Evolutionary conservation across 305 asterid genomes (phyloP), one percentile per base, ranked within the genome.

Genomic region (Rubia tinctorum): DNA sequence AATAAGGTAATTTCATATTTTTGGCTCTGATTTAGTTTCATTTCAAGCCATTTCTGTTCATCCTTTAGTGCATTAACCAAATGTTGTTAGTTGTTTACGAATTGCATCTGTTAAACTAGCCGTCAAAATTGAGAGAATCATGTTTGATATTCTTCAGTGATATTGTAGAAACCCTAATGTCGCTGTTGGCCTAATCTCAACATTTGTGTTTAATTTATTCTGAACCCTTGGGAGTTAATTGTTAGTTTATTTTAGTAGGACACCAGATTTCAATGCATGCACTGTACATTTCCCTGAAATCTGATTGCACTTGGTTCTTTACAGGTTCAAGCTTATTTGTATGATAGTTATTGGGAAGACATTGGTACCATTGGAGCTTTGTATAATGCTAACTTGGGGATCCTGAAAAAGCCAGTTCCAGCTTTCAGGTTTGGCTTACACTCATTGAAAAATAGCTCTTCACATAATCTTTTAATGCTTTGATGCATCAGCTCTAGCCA

Each of bases 281-380:
- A 7, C 17, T 23, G 68, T 59, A 30, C 44, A 22, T 71, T 59
- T 51, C 11, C 55, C 23, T 27, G 43, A 58, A 23, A 63, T 47
- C 74, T 79, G 69, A 86, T 76, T 40, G 64, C 62, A 44, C 10
- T 56, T 34, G 40, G 63, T 37, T 82, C 18, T 25, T 49, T 60
- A 12, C 72, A 92, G 98, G 98, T 92, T 77, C 98, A 93, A 86
- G 97, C 98, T 69, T 88, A 91, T 83, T 82, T 93, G 80, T 91
- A 84, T 82, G 96, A 93, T 78, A 97, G 97, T 77, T 93, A 93
- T 85, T 93, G 96, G 98, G 98, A 93, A 84, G 98, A 93, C 78
- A 93, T 93, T 79, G 98, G 98, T 75, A 93, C 98, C 25, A 93
- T 93, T 76, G 98, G 91, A 84, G 98, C 98, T 79, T 93, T 93